Conservation (phyloP, 345 rosid genomes). For the Diplotaxis tenuifolia region DNA sequence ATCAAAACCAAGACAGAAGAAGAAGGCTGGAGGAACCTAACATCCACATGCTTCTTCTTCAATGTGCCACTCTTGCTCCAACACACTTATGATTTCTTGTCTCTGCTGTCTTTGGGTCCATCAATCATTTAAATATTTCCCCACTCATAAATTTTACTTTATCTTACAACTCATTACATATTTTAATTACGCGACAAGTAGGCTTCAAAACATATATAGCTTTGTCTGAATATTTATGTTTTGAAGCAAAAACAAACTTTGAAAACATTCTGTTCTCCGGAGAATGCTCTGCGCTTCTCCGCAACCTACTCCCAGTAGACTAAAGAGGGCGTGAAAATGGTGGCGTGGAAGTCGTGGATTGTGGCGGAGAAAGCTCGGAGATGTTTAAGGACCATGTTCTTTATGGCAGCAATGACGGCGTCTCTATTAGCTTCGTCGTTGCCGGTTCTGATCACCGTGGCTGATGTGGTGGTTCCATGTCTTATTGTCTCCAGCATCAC, state of each 20-base stretch:
- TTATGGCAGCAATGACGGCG: constrained; percentile 83
- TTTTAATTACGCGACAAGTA: neutral
- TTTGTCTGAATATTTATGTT: constrained; percentile 23
- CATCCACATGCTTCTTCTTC: constrained; percentile 29
- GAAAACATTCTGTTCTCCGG: neutral
- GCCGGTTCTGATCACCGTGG: constrained; percentile 73
- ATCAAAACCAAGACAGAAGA: too few relatives aligned
- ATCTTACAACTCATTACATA: constrained; percentile 16
- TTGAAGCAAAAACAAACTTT: neutral
- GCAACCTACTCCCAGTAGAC: neutral
- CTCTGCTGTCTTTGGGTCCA: constrained; percentile 36
- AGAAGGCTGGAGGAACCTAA: constrained; percentile 29
- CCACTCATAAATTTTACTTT: constrained; percentile 14
- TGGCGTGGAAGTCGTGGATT: constrained; percentile 47
- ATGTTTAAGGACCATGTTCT: constrained; percentile 63
- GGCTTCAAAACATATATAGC: neutral
- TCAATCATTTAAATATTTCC: constrained; percentile 23
- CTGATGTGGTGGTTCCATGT: constrained; percentile 64
- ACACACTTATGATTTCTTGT: constrained; percentile 27
- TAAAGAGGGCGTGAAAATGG: constrained; percentile 24
- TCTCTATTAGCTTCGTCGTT: constrained; percentile 82
- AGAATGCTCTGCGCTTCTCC: constrained; percentile 5
- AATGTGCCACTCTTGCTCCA: constrained; percentile 14
- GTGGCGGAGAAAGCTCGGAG: constrained; percentile 70
- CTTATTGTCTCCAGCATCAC: constrained; percentile 65